phyloP scores from a whole-genome alignment of 1,139 yeast genomes.

The Geotrichum siamense region DNA sequence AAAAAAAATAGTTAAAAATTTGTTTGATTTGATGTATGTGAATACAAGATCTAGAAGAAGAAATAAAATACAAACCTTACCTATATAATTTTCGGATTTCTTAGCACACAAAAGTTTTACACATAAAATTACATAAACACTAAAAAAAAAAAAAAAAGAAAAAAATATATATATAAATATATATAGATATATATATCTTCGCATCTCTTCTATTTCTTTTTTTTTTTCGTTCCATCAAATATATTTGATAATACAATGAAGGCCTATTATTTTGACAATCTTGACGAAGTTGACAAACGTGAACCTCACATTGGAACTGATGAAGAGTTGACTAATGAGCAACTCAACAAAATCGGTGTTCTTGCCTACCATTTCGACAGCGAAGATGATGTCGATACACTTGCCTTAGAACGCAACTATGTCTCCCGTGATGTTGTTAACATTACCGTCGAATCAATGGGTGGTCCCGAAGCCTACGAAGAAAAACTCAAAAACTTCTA shows the following conservation, averaged over 20 bases:
- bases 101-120: no score
- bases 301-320: slow-evolving; percentile 62
- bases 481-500: slow-evolving; percentile 65
- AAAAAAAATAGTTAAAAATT: no score
- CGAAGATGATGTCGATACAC: slow-evolving; percentile 50
- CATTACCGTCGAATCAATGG: slow-evolving; percentile 55
- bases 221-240: background rate
- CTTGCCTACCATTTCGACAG: slow-evolving; percentile 50
- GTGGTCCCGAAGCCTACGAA: slow-evolving; percentile 56
- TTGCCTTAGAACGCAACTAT: slow-evolving; percentile 67
- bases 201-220: no score
- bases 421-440: slow-evolving; percentile 70
- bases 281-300: slow-evolving; percentile 57
- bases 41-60: no score
- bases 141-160: no score
- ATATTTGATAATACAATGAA: slow-evolving; percentile 31
- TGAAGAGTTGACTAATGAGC: slow-evolving; percentile 41
- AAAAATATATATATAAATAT: no score
- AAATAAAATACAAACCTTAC: no score
- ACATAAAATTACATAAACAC: no score
- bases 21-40: no score
- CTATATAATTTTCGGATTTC: no score
- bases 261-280: slow-evolving; percentile 68
- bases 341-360: slow-evolving; percentile 60
- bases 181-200: no score